Evolutionary conservation across 331 rosid genomes (phyloP), one percentile per base, ranked within the genome.

Genomic region (Saraca asoca): DNA sequence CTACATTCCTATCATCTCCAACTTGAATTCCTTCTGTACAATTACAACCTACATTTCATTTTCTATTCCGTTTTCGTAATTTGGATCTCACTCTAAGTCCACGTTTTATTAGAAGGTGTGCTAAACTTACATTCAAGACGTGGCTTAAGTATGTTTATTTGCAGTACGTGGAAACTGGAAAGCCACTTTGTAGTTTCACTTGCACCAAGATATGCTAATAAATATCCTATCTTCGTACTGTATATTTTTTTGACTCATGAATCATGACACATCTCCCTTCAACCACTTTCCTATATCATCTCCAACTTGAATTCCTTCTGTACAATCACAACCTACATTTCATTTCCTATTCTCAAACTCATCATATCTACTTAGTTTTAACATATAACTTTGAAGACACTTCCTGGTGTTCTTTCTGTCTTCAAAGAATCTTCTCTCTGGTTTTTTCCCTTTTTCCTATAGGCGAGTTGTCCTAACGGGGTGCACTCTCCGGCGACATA

Each of bases 401-500:
- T 66, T 39, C 65, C 16, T 65, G 2, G 18, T 64, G 18, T 46
- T 51, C 35, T 18, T 6, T 17, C 16, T 16, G 65, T 31, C 59
- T 24, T 20, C 42, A 58, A 45, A 41, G 44, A 0, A 17, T 20
- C 18, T 54, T 35, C 66, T 15, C n/a, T n/a, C n/a, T n/a, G n/a
- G n/a, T n/a, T 61, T 41, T 18, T 49, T 24, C 13, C 5, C 17
- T 39, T 15, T 61, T 38, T 74, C 48, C n/a, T 24, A 24, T 3
- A 55, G 62, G 69, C 65, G 58, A 53, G 43, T 75, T 80, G 84
- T 70, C 83, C 38, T 62, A 58, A 67, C 77, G 62, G 80, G 70
- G 73, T 12, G 12, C 86, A 56, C 61, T 75, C 78, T 80, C 85
- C 60, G 83, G 84, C 56, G 69, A 75, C 59, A 49, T 64, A 51